phyloP scores from a whole-genome alignment of 225 moss, liverwort and hornwort species.

The Marchantia polymorpha region DNA sequence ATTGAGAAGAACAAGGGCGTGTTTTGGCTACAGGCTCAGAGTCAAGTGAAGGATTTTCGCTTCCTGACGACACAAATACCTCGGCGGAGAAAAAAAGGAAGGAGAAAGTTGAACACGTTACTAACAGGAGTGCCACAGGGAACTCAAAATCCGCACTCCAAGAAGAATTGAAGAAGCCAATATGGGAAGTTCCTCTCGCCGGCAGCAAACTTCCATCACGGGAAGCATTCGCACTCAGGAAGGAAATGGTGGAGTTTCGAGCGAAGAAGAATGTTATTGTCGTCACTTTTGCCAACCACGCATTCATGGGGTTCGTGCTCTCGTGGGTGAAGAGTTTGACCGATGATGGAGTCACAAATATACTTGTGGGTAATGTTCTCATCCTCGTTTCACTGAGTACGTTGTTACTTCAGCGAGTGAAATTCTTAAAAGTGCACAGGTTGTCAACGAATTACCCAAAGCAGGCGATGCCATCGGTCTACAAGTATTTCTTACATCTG shows the following conservation, averaged over 20 bases:
- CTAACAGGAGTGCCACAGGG: background rate
- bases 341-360: slow-evolving; percentile 64
- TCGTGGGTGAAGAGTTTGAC: slow-evolving; percentile 92
- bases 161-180: slow-evolving; percentile 51
- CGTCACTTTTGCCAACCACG: slow-evolving; percentile 88
- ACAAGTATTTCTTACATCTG: no score
- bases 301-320: slow-evolving; percentile 84
- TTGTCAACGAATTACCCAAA: background rate
- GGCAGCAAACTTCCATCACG: slow-evolving; percentile 63
- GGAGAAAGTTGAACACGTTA: background rate
- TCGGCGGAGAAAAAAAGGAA: background rate
- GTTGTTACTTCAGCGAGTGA: background rate
- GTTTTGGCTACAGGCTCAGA: background rate
- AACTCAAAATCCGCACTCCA: slow-evolving; percentile 25
- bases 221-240: slow-evolving; percentile 70
- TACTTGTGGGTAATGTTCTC: slow-evolving; percentile 66
- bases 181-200: slow-evolving; percentile 73
- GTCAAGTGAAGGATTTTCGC: background rate
- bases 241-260: slow-evolving; percentile 78
- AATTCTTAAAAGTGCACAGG: background rate
- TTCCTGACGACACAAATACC: background rate
- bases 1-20: background rate
- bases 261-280: slow-evolving; percentile 79
- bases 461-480: no score
- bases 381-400: background rate